phyloP scores from a whole-genome alignment of 805 yeast species.

The Komagataella ulmi region DNA sequence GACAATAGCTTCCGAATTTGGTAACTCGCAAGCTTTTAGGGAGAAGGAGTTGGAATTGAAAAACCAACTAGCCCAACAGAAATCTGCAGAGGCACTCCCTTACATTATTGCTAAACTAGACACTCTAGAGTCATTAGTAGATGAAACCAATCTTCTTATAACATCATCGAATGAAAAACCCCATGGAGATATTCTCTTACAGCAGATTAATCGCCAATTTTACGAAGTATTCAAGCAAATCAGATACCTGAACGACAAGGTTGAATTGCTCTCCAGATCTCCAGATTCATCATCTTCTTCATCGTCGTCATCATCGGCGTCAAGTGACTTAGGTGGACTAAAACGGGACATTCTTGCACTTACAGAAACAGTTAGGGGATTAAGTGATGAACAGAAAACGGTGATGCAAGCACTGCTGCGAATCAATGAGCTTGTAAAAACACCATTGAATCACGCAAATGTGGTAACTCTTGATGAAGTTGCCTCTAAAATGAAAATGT shows the following conservation, averaged over 20 bases:
- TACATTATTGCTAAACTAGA: neutral
- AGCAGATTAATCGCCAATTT: neutral
- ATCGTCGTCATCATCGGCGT: neutral
- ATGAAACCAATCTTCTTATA: neutral
- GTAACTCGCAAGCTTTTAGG: constrained; percentile 5
- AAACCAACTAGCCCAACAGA: neutral
- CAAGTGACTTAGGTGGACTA: neutral
- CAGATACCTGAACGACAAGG: neutral
- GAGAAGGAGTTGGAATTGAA: constrained; percentile 10
- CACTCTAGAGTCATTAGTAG: neutral
- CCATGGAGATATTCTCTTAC: neutral
- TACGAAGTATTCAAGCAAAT: neutral
- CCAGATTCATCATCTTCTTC: neutral
- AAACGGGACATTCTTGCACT: neutral
- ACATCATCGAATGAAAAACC: neutral
- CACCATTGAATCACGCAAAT: neutral
- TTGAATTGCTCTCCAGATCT: neutral
- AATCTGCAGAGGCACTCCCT: neutral
- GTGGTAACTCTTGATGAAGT: neutral
- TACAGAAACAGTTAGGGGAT: neutral
- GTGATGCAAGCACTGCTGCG: neutral
- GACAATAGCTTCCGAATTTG: neutral
- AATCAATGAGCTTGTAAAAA: neutral
- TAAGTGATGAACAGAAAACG: neutral
- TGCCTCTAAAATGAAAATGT: constrained; percentile 6